Evolutionary conservation across 2,329 filamentous ascomycete species (phyloP).

Genomic region (Lachnellula arida): DNA sequence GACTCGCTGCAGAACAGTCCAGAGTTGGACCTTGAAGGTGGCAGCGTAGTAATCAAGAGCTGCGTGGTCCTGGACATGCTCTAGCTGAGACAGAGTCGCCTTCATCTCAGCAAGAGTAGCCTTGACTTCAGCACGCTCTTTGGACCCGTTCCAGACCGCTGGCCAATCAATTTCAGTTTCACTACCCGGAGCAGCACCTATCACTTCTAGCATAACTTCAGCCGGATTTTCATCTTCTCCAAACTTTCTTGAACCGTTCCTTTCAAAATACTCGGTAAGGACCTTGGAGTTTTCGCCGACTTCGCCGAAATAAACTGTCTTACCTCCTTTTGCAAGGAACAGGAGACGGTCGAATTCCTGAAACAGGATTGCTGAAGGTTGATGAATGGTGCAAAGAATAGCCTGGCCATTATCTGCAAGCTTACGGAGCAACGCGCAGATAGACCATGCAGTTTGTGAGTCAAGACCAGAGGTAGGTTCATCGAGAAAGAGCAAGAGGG

Average conservation of each 20-base stretch:
- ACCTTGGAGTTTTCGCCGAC: constrained; percentile 66
- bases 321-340: constrained; percentile 71
- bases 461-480: constrained; percentile 94
- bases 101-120: constrained; percentile 52
- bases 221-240: constrained; percentile 70
- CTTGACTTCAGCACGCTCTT: constrained; percentile 37
- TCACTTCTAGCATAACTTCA: constrained; percentile 68
- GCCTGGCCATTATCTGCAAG: constrained; percentile 85
- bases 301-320: constrained; percentile 77
- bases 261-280: constrained; percentile 72
- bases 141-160: constrained; percentile 53
- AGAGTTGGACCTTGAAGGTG: constrained; percentile 51
- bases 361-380: constrained; percentile 93
- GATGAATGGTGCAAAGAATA: constrained; percentile 95
- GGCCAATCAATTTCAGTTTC: constrained; percentile 59
- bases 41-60: constrained; percentile 56
- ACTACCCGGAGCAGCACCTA: constrained; percentile 60
- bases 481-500: constrained; percentile 85
- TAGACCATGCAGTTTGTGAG: constrained; percentile 89
- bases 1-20: constrained; percentile 50
- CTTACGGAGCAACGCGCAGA: constrained; percentile 82
- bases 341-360: constrained; percentile 82
- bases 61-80: constrained; percentile 22
- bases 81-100: constrained; percentile 34
- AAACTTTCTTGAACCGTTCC: constrained; percentile 62